Evolutionary conservation across 805 yeast genomes (phyloP), one percentile per base, ranked within the genome.

Genomic region (Tetrapisispora phaffii): DNA sequence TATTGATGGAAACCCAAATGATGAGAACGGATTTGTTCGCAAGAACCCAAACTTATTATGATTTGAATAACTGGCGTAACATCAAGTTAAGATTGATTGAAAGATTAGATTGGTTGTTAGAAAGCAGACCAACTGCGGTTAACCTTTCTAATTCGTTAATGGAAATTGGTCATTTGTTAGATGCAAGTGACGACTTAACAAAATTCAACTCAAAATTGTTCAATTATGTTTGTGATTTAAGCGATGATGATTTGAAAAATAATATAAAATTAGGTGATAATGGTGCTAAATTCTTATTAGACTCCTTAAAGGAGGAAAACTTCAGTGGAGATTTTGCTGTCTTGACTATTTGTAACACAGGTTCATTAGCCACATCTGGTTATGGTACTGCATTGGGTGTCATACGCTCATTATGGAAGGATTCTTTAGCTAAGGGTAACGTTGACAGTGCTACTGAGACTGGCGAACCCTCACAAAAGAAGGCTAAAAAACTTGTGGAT

Each of bases 321-420:
- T 79, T 76, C 54, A 58, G 63, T 17, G 86, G 83, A 12, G 81
- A 82, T 4, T 80, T 88, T 59, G 77, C 94, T 1, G 89, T 87
- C 3, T 66, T 93, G 59, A 90, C 97, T 1, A 85, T 93, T 46
- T 90, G 98, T 66, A 90, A 90, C 66, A 90, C 98, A 0, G 98
- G 98, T 0, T 86, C 97, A 0, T 70, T 90, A 47, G 98, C 98
- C 1, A 90, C 98, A 1, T 86, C 97, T 4, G 97, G 97, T 2
- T 90, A 88, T 60, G 98, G 98, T 26, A 90, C 98, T 5, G 97
- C 97, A 0, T 71, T 90, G 26, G 97, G 98, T 13, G 85, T 93
- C 21, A 79, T 90, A 34, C 76, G 97, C 52, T 78, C 95, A 0
- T 69, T 85, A 49, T 75, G 73, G 74, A 57, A 60, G 44, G 65